Base-by-base conservation (phyloP, 495 filamentous ascomycete genomes). In the Tetracladium setigerum region DNA sequence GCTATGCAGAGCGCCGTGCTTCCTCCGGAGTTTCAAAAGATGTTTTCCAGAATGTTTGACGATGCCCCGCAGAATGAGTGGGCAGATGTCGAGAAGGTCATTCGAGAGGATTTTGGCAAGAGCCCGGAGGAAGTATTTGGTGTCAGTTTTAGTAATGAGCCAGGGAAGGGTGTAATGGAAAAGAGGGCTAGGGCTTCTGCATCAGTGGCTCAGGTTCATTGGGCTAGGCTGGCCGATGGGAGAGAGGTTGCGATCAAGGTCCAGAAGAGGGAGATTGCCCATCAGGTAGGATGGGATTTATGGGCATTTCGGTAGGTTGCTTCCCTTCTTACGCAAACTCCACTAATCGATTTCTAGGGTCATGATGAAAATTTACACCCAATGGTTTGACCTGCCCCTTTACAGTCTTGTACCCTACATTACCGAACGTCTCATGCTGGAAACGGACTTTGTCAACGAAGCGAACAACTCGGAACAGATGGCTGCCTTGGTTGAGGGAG, bases 1-100 rank as follows among this genome's bases (percentile, higher is more conserved):
- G 92, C 91, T 17, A 98, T 96, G 92, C 92, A 98, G 70, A 89
- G 84, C 43, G 91, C 89, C 1, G 80, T 96, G 34, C 63, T 98
- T 41, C 92, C 92, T 11, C 86, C 88, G 6, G 87, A 95, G 62
- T 96, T 96, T 59, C 89, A 95, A 71, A 77, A 78, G 50, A 95
- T 95, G 87, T 98, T 98, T 59, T 72, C 84, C 31, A 76, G 82
- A 49, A 95, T 98, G 87, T 98, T 98, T 63, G 92, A 96, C 57
- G 92, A 98, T 71, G 94, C 92, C 42, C 89, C 90, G 18, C 90
- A 95, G 73, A 94, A 95, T 60, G 69, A 69, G n/a, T 95, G 87
- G 89, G 73, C 73, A 58, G 84, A 88, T n/a, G 83, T 94, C 3
- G 86, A 95, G 69, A 76, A 72, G 60, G 88, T 95, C 15, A 83